Evolutionary conservation across 768 basidiomycete genomes (phyloP).

Genomic region (Coprinopsis sp.): DNA sequence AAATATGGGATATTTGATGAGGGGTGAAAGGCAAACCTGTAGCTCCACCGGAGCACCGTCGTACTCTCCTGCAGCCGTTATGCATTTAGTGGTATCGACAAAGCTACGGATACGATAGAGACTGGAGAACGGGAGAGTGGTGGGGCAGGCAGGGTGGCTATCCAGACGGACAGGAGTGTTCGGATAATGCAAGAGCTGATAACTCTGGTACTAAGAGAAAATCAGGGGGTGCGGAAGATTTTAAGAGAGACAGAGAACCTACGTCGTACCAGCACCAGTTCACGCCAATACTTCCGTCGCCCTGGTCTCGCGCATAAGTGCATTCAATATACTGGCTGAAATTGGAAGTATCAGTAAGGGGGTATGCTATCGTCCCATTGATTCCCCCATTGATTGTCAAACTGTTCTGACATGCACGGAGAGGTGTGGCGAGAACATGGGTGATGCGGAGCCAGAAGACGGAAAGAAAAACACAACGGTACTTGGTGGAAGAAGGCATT

Average conservation of each 20-base stretch:
- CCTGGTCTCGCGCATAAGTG: conserved; percentile 7
- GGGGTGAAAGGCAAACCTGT: conserved; percentile 16
- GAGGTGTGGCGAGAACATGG: background rate
- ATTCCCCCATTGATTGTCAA: conserved; percentile 1
- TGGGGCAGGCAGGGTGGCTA: conserved; percentile 11
- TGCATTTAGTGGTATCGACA: conserved; percentile 17
- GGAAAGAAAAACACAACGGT: background rate
- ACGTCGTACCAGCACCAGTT: conserved; percentile 15
- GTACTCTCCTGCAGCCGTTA: conserved; percentile 23
- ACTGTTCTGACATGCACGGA: conserved; percentile 6
- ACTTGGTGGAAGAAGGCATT: no score
- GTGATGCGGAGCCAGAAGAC: background rate
- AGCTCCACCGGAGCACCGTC: conserved; percentile 24
- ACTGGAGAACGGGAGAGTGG: conserved; percentile 7
- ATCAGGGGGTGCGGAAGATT: background rate
- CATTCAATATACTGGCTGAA: conserved; percentile 14
- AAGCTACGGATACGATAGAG: conserved; percentile 10
- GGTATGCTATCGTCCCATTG: conserved; percentile 1
- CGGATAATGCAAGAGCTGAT: conserved; percentile 13
- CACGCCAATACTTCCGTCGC: conserved; percentile 2
- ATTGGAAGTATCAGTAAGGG: conserved; percentile 4
- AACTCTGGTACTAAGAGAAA: conserved; percentile 9
- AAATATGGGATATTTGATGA: background rate
- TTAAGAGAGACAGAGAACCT: background rate
- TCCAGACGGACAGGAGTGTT: conserved; percentile 13